Percentiles rank a stretch among this genome's conserved stretches.
phyloP scores from a whole-genome alignment of 257 asterid species.

The Fraxinus americana region DNA sequence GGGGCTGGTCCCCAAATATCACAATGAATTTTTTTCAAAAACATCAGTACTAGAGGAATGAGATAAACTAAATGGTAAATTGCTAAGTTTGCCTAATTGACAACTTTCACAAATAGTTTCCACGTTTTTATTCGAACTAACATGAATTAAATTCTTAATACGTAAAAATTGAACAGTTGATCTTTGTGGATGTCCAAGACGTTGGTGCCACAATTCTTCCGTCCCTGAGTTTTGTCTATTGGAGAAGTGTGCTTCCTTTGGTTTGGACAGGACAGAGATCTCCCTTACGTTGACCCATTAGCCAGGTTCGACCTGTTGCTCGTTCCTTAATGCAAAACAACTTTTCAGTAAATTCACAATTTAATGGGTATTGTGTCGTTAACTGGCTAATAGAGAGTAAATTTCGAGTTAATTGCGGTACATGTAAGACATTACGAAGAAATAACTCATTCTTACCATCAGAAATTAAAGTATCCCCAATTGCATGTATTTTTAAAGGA shows the following conservation, averaged over 20 bases:
- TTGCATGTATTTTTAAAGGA: not conserved
- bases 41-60: too few species aligned
- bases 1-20: constrained; percentile 5
- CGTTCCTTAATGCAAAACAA: not conserved
- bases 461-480: not conserved
- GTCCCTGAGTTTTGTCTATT: not conserved
- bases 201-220: not conserved
- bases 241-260: constrained; percentile 8
- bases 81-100: too few species aligned
- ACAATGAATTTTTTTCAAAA: not conserved
- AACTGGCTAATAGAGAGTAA: not conserved
- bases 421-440: not conserved
- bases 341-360: not conserved
- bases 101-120: too few species aligned
- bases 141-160: too few species aligned
- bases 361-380: not conserved
- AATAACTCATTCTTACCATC: not conserved
- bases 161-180: not conserved
- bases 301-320: not conserved
- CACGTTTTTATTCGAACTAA: too few species aligned
- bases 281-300: not conserved
- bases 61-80: too few species aligned
- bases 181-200: constrained; percentile 9
- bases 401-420: not conserved
- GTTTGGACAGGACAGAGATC: not conserved